Base-by-base conservation (phyloP, 2,329 filamentous ascomycete genomes). In the Neophaeococcomyces mojaviensis region DNA sequence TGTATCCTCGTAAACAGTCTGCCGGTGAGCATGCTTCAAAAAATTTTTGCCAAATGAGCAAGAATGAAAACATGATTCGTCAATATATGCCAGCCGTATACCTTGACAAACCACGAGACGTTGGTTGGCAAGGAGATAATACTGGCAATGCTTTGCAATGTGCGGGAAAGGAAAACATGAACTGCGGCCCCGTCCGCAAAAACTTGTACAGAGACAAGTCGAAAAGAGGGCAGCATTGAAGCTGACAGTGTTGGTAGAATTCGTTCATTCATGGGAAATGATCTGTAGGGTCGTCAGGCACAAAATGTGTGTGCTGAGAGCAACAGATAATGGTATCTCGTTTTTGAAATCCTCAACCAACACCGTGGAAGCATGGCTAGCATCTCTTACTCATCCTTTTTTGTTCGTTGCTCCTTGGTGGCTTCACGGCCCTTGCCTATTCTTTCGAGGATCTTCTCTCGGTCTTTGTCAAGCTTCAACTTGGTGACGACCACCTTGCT, bases 401-500 rank as follows among this genome's bases (percentile, higher is more conserved):
- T 40, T 12, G 37, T 22, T 48, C 45, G 38, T 32, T 37, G 39
- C 39, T 31, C 39, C 55, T 64, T 63, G 48, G 56, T 58, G 43
- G 62, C 62, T 59, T 72, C 68, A 60, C 69, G 65, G 48, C 69
- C 68, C 62, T 73, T 69, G 48, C 58, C 62, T 39, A 68, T 66
- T 56, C 70, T 66, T 58, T 68, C 67, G 39, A 72, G 61, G 52
- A 73, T 68, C 52, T 65, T 63, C 62, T 73, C 70, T 55, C 70
- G 65, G 59, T 73, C 70, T 64, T 73, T 73, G 58, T 73, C 68
- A 75, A 96, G 79, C 86, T 97, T 95, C 72, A 97, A 81, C 82
- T 96, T 96, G 77, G 84, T 95, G 78, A 98, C 86, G 77, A 95
- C 84, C 61, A 95, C 88, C 75, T 97, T 97, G 75, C 86, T 94